Base-by-base conservation (phyloP, 768 basidiomycete species). In the Lenzites betulinus region DNA sequence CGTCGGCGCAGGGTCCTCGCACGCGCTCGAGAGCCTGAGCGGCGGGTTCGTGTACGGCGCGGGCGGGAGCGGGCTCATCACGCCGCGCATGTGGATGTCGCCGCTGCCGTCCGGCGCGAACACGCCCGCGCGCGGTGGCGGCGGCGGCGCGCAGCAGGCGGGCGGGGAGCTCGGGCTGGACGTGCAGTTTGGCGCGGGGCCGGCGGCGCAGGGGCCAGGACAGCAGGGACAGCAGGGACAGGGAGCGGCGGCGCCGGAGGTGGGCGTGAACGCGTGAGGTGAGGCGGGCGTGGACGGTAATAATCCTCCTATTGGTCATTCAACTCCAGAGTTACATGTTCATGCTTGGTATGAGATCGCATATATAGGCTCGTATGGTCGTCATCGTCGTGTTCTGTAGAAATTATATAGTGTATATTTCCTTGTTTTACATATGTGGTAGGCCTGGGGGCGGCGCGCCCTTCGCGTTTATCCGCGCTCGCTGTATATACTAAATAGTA, bases 31-130 rank as follows among this genome's bases (percentile, higher is more conserved):
- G 71, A 90, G 90, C 6, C 76, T 94, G 13, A 89, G 86, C 59
- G 92, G 91, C 23, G 92, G 92, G 7, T 93, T 94, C 71, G 86
- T 93, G 22, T 94, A 87, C 65, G 92, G 92, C 11, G 83, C 87
- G 7, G 89, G 90, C 28, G 92, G 91, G 20, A 92, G 88, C 66
- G 92, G 90, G 30, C 75, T 92, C 55, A 93, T 93, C 66, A 92
- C 92, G 9, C 90, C 91, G 0, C 79, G 83, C 22, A 77, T 85
- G 70, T 81, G 85, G 30, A 71, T 78, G 42, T 85, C 88, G 11
- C 87, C 89, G 0, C 65, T 78, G 39, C 81, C 82, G 36, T 88
- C 87, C 18, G 87, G 87, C 3, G 70, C 77, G 51, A 79, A 76
- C 58, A 81, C 77, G 35, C 80, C 79, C 16, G 35, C 66, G n/a